Evolutionary conservation across 75 land plant genomes (phyloP).

Genomic region (Chamaecyparis obtusa): DNA sequence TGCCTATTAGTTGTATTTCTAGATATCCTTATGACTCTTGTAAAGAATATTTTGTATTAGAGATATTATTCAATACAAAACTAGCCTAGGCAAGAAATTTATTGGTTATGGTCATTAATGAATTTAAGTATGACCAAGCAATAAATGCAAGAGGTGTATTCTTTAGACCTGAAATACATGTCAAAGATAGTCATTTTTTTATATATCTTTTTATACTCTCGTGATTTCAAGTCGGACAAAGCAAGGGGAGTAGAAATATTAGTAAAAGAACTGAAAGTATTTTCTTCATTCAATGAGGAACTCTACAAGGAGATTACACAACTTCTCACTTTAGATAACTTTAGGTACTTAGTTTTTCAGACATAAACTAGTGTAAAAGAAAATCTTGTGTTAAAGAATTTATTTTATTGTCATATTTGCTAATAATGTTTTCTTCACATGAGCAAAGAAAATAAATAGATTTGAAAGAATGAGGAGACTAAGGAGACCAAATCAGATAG

Average conservation of each 20-base stretch:
- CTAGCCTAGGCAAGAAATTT: background rate
- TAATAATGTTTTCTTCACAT: background rate
- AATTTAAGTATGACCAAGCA: background rate
- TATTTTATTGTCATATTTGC: background rate
- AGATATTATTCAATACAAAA: background rate
- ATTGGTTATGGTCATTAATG: background rate
- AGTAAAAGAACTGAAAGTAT: conserved; percentile 53
- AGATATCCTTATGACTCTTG: background rate
- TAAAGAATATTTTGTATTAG: background rate
- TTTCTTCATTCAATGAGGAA: conserved; percentile 52
- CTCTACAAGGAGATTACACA: conserved; percentile 58
- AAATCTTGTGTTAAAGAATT: background rate
- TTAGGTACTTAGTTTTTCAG: conserved; percentile 24
- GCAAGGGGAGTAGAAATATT: conserved; percentile 52
- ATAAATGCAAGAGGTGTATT: background rate
- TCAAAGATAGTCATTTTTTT: background rate
- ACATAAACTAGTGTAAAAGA: background rate
- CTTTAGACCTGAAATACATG: background rate
- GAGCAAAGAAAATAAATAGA: conserved; percentile 45
- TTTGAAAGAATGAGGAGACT: conserved; percentile 50
- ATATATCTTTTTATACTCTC: background rate
- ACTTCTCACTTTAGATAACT: conserved; percentile 50
- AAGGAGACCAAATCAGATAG: conserved; percentile 53
- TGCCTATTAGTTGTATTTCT: background rate
- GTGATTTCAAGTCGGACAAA: conserved; percentile 36